phyloP scores from a whole-genome alignment of 2,329 filamentous ascomycete genomes.

The Pseudogymnoascus sp. region DNA sequence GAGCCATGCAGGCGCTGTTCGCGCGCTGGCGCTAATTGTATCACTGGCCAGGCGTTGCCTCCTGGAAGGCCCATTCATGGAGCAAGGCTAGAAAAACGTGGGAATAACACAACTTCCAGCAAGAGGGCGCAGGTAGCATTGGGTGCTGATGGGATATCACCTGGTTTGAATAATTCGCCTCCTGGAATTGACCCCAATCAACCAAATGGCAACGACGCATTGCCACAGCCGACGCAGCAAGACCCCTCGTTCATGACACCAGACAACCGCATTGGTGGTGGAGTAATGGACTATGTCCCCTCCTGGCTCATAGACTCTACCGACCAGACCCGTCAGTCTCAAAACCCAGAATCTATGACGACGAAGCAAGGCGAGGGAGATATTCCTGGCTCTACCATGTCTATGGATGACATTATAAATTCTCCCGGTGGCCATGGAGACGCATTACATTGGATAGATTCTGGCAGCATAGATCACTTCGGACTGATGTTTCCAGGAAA shows the following conservation, averaged over 20 bases:
- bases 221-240: neutral
- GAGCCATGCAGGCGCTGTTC: conserved; percentile 1
- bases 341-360: neutral
- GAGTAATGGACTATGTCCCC: neutral
- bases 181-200: neutral
- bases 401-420: neutral
- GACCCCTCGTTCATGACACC: neutral
- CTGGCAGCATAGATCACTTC: neutral
- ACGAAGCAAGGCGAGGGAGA: neutral
- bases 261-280: neutral
- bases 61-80: neutral
- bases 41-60: conserved; percentile 1
- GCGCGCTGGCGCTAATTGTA: neutral
- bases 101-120: neutral
- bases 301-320: neutral
- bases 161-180: neutral
- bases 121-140: neutral
- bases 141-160: neutral
- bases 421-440: neutral
- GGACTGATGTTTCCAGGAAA: neutral
- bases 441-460: neutral
- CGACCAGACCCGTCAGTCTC: neutral
- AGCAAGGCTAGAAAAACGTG: neutral
- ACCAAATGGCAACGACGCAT: neutral
- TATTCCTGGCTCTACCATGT: neutral